These are phyloP conservation scores for Gillenia trifoliata DNA, from an alignment of 306 rosid species.

Conservation along the genomic window DNA sequence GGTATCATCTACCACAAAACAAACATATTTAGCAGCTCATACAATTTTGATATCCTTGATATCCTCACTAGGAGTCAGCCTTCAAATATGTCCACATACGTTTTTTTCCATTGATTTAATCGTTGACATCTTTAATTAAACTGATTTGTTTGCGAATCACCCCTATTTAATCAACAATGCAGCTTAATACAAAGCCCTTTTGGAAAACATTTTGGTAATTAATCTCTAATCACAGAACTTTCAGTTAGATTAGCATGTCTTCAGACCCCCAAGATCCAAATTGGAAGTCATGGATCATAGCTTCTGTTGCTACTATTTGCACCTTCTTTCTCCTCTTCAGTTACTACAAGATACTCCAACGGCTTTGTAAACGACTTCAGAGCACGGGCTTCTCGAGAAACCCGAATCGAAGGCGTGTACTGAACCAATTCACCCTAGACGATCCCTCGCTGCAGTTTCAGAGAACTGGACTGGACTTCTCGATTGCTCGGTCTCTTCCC, in stretches of 20 bases:
- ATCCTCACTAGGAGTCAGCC: conserved; percentile 14
- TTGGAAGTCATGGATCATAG: not conserved
- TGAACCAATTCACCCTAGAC: conserved; percentile 10
- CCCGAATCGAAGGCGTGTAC: conserved; percentile 12
- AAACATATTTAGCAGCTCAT: not conserved
- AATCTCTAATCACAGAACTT: not conserved
- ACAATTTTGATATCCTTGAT: not conserved
- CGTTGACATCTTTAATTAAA: not conserved
- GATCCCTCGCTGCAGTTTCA: conserved; percentile 31
- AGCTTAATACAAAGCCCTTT: not conserved
- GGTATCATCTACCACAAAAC: conserved; percentile 7
- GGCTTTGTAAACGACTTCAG: not conserved
- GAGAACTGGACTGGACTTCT: conserved; percentile 32
- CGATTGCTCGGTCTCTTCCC: conserved; percentile 25
- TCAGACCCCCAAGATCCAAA: not conserved
- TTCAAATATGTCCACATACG: not conserved
- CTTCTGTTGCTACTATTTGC: conserved; percentile 2
- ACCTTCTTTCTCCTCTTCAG: conserved; percentile 11
- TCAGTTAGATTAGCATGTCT: conserved; percentile 12
- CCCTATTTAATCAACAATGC: not conserved
- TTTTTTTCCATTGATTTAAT: conserved; percentile 21
- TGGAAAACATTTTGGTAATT: not conserved
- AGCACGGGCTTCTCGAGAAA: conserved; percentile 3
- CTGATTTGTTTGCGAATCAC: not conserved
- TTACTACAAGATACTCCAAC: conserved; percentile 12